Conservation (phyloP, 306 rosid genomes). For the Cercis canadensis region DNA sequence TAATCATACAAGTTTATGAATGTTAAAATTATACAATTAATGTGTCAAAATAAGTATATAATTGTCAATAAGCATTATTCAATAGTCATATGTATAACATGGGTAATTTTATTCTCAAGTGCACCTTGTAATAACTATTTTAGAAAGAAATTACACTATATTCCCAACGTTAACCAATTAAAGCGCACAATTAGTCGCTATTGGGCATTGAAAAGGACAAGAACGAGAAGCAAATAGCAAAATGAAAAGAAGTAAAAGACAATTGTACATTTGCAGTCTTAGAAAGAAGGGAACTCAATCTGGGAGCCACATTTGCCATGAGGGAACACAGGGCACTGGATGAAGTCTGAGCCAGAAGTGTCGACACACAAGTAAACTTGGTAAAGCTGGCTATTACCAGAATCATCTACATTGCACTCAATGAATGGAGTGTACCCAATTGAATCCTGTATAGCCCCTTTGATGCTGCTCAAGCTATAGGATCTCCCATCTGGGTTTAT, state of each 20-base stretch:
- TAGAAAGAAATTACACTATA: neutral
- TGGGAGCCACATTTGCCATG: slow-evolving; percentile 37
- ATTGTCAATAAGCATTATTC: too few species aligned
- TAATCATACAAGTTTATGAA: too few species aligned
- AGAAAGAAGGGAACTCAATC: slow-evolving; percentile 63
- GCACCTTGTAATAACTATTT: neutral
- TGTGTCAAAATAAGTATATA: too few species aligned
- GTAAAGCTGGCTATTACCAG: slow-evolving; percentile 51
- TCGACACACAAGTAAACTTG: slow-evolving; percentile 65
- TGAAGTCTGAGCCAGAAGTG: slow-evolving; percentile 41
- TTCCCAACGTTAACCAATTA: neutral
- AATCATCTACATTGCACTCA: slow-evolving; percentile 57
- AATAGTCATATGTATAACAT: too few species aligned
- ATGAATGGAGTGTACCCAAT: slow-evolving; percentile 45
- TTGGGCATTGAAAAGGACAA: slow-evolving; percentile 4
- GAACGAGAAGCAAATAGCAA: neutral
- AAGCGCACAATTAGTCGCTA: slow-evolving; percentile 14
- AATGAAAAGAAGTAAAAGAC: neutral
- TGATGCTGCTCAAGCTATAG: slow-evolving; percentile 52
- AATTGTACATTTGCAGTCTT: neutral
- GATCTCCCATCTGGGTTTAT: slow-evolving; percentile 53
- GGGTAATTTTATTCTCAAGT: neutral
- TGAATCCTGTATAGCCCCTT: slow-evolving; percentile 42
- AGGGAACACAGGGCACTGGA: slow-evolving; percentile 61
- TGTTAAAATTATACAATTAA: too few species aligned